Percentiles rank a stretch among this genome's conserved stretches.
Conservation (phyloP, 1,139 yeast genomes). For the Kodamaea suecica region DNA sequence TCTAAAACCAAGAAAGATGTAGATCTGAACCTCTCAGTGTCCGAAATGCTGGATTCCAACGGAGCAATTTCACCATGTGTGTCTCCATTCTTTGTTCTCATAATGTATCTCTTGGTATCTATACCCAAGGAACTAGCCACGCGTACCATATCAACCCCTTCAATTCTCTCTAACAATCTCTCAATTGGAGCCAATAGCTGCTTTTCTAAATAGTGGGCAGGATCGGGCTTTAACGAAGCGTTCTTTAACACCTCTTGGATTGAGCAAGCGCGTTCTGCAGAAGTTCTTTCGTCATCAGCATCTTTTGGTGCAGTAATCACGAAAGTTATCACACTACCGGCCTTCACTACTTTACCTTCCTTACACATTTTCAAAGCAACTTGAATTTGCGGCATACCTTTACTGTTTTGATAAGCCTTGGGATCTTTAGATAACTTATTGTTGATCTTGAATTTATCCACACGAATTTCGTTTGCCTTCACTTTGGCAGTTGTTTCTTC, state of each 20-base stretch:
- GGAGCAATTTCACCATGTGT: conserved; percentile 57
- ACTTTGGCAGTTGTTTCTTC: conserved; percentile 60
- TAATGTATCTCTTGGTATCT: conserved; percentile 62
- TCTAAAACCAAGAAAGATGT: conserved; percentile 52
- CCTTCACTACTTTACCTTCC: conserved; percentile 80
- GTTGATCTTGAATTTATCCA: conserved; percentile 67
- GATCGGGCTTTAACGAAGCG: conserved; percentile 63
- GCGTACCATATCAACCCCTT: conserved; percentile 80
- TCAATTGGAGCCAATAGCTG: conserved; percentile 92
- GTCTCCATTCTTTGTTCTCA: conserved; percentile 37
- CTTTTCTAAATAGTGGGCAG: conserved; percentile 75
- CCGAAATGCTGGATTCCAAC: conserved; percentile 77
- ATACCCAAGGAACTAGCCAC: conserved; percentile 77
- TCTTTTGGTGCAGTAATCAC: conserved; percentile 56
- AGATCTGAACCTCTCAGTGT: conserved; percentile 75
- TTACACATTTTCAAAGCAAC: conserved; percentile 80
- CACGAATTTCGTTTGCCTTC: conserved; percentile 56
- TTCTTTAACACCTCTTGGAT: conserved; percentile 65
- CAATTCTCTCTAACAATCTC: conserved; percentile 79
- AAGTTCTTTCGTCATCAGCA: conserved; percentile 37
- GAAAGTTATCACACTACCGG: conserved; percentile 88
- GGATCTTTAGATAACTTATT: conserved; percentile 80
- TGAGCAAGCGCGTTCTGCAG: conserved; percentile 79
- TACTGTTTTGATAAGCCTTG: conserved; percentile 68
- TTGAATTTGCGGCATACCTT: conserved; percentile 88